Evolutionary conservation across 805 yeast species (phyloP).

Genomic region (Sporopachydermia lactativora): DNA sequence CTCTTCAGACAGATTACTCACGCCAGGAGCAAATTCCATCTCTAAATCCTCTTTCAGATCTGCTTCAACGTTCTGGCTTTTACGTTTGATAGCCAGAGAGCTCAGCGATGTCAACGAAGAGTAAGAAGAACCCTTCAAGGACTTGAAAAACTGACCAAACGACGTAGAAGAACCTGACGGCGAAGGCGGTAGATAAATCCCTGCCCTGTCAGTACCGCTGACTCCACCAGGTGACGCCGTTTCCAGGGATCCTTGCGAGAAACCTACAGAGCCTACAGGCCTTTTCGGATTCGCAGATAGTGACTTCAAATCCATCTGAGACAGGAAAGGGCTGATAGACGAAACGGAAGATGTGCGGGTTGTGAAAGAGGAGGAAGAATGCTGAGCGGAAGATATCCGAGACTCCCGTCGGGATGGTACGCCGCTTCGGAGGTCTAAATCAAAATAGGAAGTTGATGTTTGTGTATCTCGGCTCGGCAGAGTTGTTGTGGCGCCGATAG

Average conservation of each 20-base stretch:
- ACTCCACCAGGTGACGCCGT: too few species aligned
- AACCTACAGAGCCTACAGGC: neutral
- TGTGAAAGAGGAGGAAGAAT: neutral
- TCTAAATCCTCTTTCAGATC: conserved; percentile 1
- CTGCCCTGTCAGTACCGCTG: neutral
- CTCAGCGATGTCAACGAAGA: neutral
- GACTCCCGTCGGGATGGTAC: neutral
- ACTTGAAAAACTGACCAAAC: neutral
- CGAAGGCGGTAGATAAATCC: neutral
- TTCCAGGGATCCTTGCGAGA: too few species aligned
- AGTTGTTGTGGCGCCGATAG: neutral
- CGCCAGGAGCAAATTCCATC: conserved; percentile 1
- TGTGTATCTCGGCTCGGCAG: neutral
- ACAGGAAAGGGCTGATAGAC: neutral
- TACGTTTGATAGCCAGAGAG: neutral
- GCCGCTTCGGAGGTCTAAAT: too few species aligned
- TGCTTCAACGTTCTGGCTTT: neutral
- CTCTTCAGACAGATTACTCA: neutral
- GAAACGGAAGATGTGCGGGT: neutral
- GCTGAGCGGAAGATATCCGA: neutral
- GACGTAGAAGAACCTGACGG: neutral
- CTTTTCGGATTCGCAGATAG: neutral
- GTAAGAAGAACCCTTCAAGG: neutral
- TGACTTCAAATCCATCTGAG: neutral
- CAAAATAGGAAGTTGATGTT: neutral